Conservation (phyloP, 2,329 filamentous ascomycete genomes). For the Beauveria pseudobassiana region DNA sequence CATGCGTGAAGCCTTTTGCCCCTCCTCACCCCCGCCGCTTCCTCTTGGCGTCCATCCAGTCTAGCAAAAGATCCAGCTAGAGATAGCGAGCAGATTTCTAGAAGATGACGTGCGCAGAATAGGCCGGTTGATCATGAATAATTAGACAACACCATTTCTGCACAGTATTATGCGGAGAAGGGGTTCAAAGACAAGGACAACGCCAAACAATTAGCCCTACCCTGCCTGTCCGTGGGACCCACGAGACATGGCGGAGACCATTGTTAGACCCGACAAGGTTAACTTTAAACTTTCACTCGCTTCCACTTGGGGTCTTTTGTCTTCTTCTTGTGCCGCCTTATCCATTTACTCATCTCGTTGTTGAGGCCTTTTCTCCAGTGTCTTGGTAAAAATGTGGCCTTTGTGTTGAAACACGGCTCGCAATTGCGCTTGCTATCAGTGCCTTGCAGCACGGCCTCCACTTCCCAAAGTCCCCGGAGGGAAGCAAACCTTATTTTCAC, state of each 20-base stretch:
- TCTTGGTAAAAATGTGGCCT: not conserved
- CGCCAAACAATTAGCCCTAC: too few species aligned
- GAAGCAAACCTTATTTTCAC: not conserved
- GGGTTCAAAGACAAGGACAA: not conserved
- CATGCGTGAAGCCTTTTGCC: too few species aligned
- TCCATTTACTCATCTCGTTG: not conserved
- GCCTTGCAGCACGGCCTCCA: not conserved
- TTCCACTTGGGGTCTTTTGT: not conserved
- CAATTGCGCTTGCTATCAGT: constrained; percentile 3
- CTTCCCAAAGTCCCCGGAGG: not conserved
- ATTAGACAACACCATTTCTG: too few species aligned
- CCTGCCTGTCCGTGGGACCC: not conserved
- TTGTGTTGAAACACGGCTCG: constrained; percentile 5
- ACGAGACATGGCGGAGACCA: not conserved
- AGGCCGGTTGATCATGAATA: too few species aligned
- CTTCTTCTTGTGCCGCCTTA: not conserved
- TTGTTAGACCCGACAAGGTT: not conserved
- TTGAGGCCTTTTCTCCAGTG: not conserved
- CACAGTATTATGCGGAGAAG: too few species aligned
- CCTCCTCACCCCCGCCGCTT: too few species aligned
- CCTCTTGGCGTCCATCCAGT: too few species aligned
- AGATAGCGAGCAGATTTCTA: too few species aligned
- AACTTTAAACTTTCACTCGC: constrained; percentile 6
- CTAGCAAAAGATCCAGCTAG: too few species aligned
- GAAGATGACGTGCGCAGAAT: not conserved